Evolutionary conservation across 805 yeast genomes (phyloP).

Genomic region (Ogataea haglerorum): DNA sequence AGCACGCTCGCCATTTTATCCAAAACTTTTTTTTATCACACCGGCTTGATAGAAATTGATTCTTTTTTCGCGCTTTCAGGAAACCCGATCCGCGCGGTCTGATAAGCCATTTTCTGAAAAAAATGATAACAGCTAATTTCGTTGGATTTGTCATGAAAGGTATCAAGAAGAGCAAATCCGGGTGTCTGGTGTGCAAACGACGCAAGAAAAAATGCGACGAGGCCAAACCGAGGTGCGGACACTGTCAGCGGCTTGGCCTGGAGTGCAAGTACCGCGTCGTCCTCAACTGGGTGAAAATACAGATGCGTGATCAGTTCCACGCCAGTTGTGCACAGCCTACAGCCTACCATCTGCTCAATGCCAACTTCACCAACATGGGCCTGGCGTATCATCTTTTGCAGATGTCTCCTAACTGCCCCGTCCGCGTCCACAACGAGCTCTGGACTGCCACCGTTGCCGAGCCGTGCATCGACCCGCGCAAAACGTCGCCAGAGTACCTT

Average conservation of each 20-base stretch:
- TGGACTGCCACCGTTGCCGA: neutral
- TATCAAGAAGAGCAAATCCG: constrained; percentile 25
- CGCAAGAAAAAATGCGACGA: constrained; percentile 41
- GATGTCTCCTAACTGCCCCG: neutral
- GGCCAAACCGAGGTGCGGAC: constrained; percentile 22
- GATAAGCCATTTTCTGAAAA: neutral
- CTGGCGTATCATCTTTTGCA: constrained; percentile 8
- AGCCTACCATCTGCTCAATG: neutral
- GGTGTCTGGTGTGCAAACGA: constrained; percentile 42
- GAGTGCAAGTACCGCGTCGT: constrained; percentile 13
- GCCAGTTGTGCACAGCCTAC: neutral
- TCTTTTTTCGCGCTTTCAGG: neutral
- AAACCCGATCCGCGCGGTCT: constrained; percentile 9
- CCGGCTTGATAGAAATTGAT: neutral
- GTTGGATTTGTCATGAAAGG: constrained; percentile 4
- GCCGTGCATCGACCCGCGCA: neutral
- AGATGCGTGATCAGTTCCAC: neutral
- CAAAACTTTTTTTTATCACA: too few species aligned
- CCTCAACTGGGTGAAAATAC: constrained; percentile 3
- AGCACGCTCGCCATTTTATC: constrained; percentile 27
- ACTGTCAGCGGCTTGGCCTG: constrained; percentile 20
- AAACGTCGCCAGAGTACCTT: constrained; percentile 13
- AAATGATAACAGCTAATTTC: neutral
- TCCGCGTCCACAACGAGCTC: neutral
- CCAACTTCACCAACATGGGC: neutral